These are phyloP conservation scores for Trametes sp. DNA, from an alignment of 1,284 basidiomycete genomes.

Conservation along the genomic window DNA sequence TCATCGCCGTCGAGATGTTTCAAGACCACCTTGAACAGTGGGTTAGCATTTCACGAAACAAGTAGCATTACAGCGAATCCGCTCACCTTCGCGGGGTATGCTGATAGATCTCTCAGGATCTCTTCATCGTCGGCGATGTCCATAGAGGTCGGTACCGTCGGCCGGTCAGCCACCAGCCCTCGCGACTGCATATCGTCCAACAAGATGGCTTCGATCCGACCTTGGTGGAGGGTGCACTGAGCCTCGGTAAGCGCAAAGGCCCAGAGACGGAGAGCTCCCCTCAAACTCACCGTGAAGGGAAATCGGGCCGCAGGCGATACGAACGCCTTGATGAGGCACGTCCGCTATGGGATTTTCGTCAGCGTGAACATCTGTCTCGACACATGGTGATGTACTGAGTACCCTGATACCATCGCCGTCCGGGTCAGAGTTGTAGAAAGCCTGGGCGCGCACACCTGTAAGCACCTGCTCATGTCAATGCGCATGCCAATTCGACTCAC, in stretches of 20 bases:
- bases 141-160: slow-evolving; percentile 60
- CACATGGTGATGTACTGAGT: too few relatives aligned
- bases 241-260: not conserved
- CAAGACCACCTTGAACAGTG: slow-evolving; percentile 45
- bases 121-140: slow-evolving; percentile 54
- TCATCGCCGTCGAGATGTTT: slow-evolving; percentile 40
- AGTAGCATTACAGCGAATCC: not conserved
- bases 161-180: slow-evolving; percentile 62
- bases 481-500: slow-evolving; percentile 43
- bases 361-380: not conserved
- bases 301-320: slow-evolving; percentile 56
- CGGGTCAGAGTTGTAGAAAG: slow-evolving; percentile 73
- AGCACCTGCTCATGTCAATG: not conserved
- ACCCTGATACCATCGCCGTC: slow-evolving; percentile 66
- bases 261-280: not conserved
- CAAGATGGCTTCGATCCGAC: slow-evolving; percentile 76
- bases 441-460: slow-evolving; percentile 46
- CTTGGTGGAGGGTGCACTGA: slow-evolving; percentile 76
- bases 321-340: slow-evolving; percentile 65
- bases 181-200: slow-evolving; percentile 62
- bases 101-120: slow-evolving; percentile 47
- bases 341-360: slow-evolving; percentile 49
- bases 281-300: slow-evolving; percentile 61
- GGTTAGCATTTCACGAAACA: not conserved
- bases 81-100: slow-evolving; percentile 65